phyloP scores from a whole-genome alignment of 2,329 filamentous ascomycete genomes.

The Fusarium pseudonygamai region DNA sequence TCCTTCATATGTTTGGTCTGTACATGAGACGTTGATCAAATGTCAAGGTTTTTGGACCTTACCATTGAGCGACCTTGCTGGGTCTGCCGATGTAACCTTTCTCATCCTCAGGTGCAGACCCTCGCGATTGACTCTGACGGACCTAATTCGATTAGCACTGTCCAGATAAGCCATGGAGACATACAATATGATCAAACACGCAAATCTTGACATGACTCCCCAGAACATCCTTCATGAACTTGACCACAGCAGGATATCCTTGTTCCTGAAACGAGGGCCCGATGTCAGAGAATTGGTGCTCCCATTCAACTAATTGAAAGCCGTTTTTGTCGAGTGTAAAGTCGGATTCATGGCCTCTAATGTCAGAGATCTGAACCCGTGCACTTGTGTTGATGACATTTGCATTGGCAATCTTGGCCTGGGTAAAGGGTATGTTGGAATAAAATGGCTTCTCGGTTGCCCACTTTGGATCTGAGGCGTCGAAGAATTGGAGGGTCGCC shows the following conservation, averaged over 20 bases:
- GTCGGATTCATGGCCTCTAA: neutral
- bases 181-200: neutral
- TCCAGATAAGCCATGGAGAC: neutral
- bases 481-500: neutral
- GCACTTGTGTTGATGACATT: neutral
- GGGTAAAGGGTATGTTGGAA: neutral
- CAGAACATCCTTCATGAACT: neutral
- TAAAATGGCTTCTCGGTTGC: neutral
- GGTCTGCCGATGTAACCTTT: neutral
- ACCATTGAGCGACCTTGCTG: neutral
- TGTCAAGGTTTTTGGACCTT: no score
- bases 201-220: neutral
- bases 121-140: neutral
- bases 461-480: neutral
- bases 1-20: neutral
- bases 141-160: fast-evolving
- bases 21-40: neutral
- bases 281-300: neutral
- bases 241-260: neutral
- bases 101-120: neutral
- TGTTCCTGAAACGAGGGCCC: neutral
- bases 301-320: neutral
- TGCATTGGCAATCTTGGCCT: neutral
- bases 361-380: neutral
- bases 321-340: neutral